These are phyloP conservation scores for Candida loeiensis DNA, from an alignment of 805 yeast genomes.

Conservation along the genomic window DNA sequence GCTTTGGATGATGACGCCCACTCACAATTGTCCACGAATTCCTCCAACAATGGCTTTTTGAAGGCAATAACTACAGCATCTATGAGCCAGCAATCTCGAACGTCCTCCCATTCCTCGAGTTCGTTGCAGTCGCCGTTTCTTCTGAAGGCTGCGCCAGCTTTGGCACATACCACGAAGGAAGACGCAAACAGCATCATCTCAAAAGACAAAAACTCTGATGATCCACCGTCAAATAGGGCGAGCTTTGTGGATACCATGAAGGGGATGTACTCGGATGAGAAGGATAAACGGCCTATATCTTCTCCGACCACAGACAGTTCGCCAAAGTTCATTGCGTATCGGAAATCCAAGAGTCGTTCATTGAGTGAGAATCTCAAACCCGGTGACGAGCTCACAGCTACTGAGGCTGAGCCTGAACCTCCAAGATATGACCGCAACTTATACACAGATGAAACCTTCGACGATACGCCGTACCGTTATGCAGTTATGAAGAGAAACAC, in stretches of 20 bases:
- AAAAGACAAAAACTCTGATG: constrained; percentile 14
- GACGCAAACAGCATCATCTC: constrained; percentile 24
- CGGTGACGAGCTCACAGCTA: background rate
- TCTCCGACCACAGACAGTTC: constrained; percentile 14
- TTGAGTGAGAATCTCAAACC: constrained; percentile 25
- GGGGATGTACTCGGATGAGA: constrained; percentile 4
- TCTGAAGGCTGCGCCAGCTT: constrained; percentile 24
- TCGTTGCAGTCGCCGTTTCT: constrained; percentile 34
- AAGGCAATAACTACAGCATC: constrained; percentile 3
- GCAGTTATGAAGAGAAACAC: constrained; percentile 60
- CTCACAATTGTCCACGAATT: constrained; percentile 8
- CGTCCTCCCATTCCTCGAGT: constrained; percentile 18
- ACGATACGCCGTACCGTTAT: constrained; percentile 56
- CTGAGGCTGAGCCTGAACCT: constrained; percentile 6
- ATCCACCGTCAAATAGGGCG: constrained; percentile 3
- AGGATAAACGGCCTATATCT: constrained; percentile 4
- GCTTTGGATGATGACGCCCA: constrained; percentile 8
- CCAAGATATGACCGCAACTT: constrained; percentile 37
- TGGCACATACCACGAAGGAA: constrained; percentile 22
- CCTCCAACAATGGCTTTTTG: constrained; percentile 8
- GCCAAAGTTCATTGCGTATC: constrained; percentile 38
- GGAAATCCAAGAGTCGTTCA: constrained; percentile 30
- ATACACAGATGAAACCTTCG: constrained; percentile 56
- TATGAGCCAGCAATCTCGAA: constrained; percentile 7
- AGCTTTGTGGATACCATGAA: constrained; percentile 12